Evolutionary conservation across 2,329 filamentous ascomycete genomes (phyloP).

Genomic region (Fusarium sp.): DNA sequence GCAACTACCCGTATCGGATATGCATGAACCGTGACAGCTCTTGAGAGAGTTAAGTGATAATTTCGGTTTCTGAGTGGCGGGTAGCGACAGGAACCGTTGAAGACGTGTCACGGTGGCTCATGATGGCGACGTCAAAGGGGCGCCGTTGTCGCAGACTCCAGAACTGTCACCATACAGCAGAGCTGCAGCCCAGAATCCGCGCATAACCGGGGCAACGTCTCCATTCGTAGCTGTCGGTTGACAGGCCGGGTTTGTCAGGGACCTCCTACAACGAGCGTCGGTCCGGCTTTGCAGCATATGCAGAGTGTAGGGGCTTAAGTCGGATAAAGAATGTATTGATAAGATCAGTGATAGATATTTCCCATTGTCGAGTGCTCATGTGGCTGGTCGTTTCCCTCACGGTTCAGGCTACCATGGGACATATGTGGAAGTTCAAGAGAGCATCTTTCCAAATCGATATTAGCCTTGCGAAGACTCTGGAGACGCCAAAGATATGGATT

Average conservation of each 20-base stretch:
- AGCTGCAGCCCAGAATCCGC: conserved; percentile 26
- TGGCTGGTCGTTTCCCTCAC: conserved; percentile 4
- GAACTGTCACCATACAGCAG: conserved; percentile 16
- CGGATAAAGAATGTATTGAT: background rate
- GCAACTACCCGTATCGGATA: conserved; percentile 32
- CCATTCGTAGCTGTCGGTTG: conserved; percentile 12
- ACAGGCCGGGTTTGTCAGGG: background rate
- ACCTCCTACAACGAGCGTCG: background rate
- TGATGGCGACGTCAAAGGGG: conserved; percentile 9
- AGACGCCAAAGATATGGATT: background rate
- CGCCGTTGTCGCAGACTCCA: conserved; percentile 13
- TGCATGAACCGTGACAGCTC: conserved; percentile 31
- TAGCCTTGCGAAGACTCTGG: background rate
- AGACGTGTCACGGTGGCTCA: conserved; percentile 32
- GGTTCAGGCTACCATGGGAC: conserved; percentile 8
- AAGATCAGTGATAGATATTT: background rate
- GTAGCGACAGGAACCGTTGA: conserved; percentile 36
- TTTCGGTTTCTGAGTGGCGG: conserved; percentile 22
- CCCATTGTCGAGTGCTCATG: background rate
- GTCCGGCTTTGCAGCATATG: background rate
- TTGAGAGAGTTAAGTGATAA: conserved; percentile 13
- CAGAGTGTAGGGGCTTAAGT: background rate
- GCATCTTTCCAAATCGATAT: background rate
- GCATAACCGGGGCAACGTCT: conserved; percentile 18
- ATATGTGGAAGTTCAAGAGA: conserved; percentile 1